Evolutionary conservation across 139 green algal genomes (phyloP).

Genomic region (Closterium sp.): DNA sequence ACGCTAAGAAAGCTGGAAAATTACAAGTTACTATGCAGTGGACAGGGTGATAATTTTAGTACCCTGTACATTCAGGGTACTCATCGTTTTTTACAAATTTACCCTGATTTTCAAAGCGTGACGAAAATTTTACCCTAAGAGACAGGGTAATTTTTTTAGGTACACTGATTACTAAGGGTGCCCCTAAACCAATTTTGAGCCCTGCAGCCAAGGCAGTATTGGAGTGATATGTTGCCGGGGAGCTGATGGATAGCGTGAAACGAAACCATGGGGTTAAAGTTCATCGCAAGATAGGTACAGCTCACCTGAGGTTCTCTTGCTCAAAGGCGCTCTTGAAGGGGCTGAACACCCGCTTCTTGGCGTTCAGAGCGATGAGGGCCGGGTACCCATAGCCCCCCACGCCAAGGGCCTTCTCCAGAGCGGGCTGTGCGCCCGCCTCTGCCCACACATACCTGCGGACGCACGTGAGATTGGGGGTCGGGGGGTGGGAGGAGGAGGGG

Average conservation of each 20-base stretch:
- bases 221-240: no score
- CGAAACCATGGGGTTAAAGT: neutral
- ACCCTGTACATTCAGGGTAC: no score
- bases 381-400: conserved; percentile 75
- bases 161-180: no score
- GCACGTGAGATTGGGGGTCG: conserved; percentile 27
- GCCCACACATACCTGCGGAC: conserved; percentile 78
- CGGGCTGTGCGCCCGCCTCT: conserved; percentile 65
- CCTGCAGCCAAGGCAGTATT: no score
- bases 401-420: conserved; percentile 72
- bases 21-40: no score
- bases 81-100: no score
- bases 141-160: no score
- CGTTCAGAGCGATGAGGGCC: conserved; percentile 27
- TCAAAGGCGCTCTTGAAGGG: conserved; percentile 12
- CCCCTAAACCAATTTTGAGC: no score
- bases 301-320: conserved; percentile 7
- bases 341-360: conserved; percentile 19
- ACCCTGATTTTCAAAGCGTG: no score
- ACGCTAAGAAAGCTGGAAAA: no score
- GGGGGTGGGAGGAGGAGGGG: neutral
- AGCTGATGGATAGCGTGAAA: neutral
- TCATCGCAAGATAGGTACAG: neutral
- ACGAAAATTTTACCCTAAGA: no score
- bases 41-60: no score